Evolutionary conservation across 139 green algal species (phyloP), one percentile per base, ranked within the genome.

Genomic region (Chlamydomonas incerta): DNA sequence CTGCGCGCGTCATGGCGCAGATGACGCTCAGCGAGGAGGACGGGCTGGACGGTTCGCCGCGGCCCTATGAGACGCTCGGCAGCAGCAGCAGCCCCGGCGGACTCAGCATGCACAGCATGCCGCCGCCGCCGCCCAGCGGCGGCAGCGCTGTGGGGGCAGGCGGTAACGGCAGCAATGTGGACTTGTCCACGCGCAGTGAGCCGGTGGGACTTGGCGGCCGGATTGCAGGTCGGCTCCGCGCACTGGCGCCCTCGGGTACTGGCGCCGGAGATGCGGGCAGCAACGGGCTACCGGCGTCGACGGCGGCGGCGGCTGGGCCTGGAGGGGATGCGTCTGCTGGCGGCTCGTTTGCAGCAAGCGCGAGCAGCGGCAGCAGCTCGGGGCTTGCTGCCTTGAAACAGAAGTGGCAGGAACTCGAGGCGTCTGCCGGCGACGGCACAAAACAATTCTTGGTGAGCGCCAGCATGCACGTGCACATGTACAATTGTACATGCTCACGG

Each of bases 381-480:
- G 62, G 24, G 26, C 62, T 34, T 68, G 18, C 47, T 1, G 46
- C 79, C 31, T n/a, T 75, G 50, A 18, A 33, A 1, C 21, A 35
- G 6, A 85, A 75, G 50, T 75, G 65, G 79, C 79, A 85, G 79
- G 79, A 85, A 66, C 63, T 85, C 47, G 79, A 85, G 66, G 79
- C 47, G 47, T n/a, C 66, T 6, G 63, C 79, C 3, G 79, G 65
- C 11, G 79, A 85, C 50, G 67, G 79, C 47, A 85, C 79, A 50
- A 85, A 85, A 50, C 79, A 85, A 23, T 74, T 85, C 66, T 66
- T 85, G 79, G 65, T 85, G 21, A 29, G 77, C 33, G 14, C 14
- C 20, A 4, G 4, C 28, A 17, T 33, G 63, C 63, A 34, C n/a
- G n/a, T n/a, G n/a, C n/a, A n/a, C n/a, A n/a, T n/a, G n/a, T n/a